Conservation (phyloP, 2,329 filamentous ascomycete genomes). For the Penicillium verrucosum region DNA sequence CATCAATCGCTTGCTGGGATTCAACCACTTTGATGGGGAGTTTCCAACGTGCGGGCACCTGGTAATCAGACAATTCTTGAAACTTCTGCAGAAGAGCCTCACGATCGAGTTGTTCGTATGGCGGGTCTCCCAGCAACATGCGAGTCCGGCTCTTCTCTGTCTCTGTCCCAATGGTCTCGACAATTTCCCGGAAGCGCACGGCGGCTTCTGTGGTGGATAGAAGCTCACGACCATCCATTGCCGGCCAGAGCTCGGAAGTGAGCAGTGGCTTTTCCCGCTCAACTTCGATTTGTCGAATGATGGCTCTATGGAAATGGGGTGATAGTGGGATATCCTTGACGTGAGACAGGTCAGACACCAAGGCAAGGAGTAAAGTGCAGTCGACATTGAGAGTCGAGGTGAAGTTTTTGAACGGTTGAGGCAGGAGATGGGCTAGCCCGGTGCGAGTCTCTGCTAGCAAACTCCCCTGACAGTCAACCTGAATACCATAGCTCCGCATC, state of each 20-base stretch:
- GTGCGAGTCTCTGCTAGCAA: conserved; percentile 14
- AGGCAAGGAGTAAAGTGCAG: conserved; percentile 65
- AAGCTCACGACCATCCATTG: conserved; percentile 55
- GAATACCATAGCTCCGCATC: conserved; percentile 52
- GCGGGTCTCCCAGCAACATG: conserved; percentile 55
- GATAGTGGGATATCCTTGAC: conserved; percentile 42
- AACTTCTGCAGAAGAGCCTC: conserved; percentile 37
- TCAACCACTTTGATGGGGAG: conserved; percentile 60
- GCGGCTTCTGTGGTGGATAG: conserved; percentile 66
- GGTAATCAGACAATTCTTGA: conserved; percentile 52
- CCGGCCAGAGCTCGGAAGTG: conserved; percentile 60
- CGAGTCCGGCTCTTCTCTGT: conserved; percentile 59
- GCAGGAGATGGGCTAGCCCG: conserved; percentile 36
- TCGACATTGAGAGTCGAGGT: conserved; percentile 48
- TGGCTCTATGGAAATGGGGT: conserved; percentile 57
- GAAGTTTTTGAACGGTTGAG: conserved; percentile 41
- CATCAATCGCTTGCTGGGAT: conserved; percentile 42
- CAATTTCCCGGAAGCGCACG: conserved; percentile 64
- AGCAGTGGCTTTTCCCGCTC: conserved; percentile 62
- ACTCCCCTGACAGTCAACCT: conserved; percentile 37
- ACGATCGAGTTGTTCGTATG: conserved; percentile 31
- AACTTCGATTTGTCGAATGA: conserved; percentile 62
- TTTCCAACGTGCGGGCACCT: conserved; percentile 52
- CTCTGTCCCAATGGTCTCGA: conserved; percentile 60
- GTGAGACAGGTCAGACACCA: conserved; percentile 72